Evolutionary conservation across 2,329 filamentous ascomycete genomes (phyloP).

Genomic region (Cladophialophora exuberans): DNA sequence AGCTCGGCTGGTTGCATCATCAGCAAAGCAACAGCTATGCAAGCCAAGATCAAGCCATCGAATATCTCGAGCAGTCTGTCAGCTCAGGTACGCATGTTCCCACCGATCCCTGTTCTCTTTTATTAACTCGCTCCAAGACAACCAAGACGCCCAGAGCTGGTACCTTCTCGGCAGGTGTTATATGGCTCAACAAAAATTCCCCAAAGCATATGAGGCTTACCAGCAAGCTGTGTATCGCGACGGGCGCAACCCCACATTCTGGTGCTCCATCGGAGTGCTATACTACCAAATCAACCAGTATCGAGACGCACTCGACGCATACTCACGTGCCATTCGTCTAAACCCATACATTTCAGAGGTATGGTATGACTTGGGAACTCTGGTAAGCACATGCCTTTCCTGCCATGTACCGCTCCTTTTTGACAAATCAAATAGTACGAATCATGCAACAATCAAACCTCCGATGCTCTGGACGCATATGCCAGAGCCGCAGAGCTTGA

Average conservation of each 20-base stretch:
- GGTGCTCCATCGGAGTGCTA: slow-evolving; percentile 98
- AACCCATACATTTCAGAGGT: slow-evolving; percentile 99
- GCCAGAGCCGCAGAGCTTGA: slow-evolving; percentile 93
- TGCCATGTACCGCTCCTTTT: slow-evolving; percentile 13
- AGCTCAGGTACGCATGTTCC: slow-evolving; percentile 73
- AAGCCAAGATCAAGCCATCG: slow-evolving; percentile 94
- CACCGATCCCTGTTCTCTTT: neutral
- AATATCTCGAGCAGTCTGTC: slow-evolving; percentile 96
- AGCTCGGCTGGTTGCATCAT: slow-evolving; percentile 96
- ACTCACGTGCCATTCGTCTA: slow-evolving; percentile 91
- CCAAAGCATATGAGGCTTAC: slow-evolving; percentile 97
- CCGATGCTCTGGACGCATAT: slow-evolving; percentile 93
- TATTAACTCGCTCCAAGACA: slow-evolving; percentile 61
- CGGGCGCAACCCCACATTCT: slow-evolving; percentile 96
- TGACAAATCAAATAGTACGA: slow-evolving; percentile 70
- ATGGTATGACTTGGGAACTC: slow-evolving; percentile 95
- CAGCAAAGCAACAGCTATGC: slow-evolving; percentile 90
- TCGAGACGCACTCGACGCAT: slow-evolving; percentile 94
- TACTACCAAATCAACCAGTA: slow-evolving; percentile 99
- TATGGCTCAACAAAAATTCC: slow-evolving; percentile 99
- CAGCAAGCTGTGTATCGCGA: slow-evolving; percentile 98
- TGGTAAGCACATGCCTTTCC: slow-evolving; percentile 64
- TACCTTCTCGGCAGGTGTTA: slow-evolving; percentile 97
- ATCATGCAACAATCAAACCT: slow-evolving; percentile 98
- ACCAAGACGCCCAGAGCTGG: slow-evolving; percentile 96